Conservation (phyloP, 257 asterid species). For the Cinchona pubescens region DNA sequence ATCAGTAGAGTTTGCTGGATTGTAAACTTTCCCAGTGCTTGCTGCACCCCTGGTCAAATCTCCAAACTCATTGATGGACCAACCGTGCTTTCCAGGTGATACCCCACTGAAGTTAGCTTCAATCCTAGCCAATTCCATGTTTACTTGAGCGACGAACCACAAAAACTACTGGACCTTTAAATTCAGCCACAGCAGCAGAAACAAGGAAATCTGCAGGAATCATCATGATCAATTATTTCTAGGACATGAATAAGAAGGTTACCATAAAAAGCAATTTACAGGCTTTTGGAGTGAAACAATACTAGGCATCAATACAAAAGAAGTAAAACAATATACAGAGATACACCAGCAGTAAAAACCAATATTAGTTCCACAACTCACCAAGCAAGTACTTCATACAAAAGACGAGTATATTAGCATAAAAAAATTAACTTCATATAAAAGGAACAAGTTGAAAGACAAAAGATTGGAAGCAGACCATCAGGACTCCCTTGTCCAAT, state of each 20-base stretch:
- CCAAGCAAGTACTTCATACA: not conserved
- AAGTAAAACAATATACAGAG: not conserved
- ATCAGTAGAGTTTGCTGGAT: conserved; percentile 38
- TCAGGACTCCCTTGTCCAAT: conserved; percentile 94
- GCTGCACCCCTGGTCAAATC: conserved; percentile 87
- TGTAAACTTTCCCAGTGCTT: conserved; percentile 77
- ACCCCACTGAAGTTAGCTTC: conserved; percentile 95
- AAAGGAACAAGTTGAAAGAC: not conserved
- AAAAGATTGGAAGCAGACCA: conserved; percentile 37
- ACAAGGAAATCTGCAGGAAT: conserved; percentile 65
- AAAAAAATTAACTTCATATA: not conserved
- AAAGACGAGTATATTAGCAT: too few relatives aligned
- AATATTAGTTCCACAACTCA: not conserved
- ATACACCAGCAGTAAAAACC: not conserved
- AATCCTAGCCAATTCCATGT: conserved; percentile 70
- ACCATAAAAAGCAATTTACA: not conserved
- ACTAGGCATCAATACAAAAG: not conserved
- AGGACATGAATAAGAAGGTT: not conserved
- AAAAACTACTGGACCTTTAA: conserved; percentile 75
- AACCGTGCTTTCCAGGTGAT: conserved; percentile 75
- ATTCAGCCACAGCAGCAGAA: conserved; percentile 91
- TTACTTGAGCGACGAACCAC: conserved; percentile 95
- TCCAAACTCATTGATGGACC: conserved; percentile 90
- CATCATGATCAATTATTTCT: not conserved
- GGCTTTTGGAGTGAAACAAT: not conserved